phyloP scores from a whole-genome alignment of 768 basidiomycete species.

The Tulasnella calospora region DNA sequence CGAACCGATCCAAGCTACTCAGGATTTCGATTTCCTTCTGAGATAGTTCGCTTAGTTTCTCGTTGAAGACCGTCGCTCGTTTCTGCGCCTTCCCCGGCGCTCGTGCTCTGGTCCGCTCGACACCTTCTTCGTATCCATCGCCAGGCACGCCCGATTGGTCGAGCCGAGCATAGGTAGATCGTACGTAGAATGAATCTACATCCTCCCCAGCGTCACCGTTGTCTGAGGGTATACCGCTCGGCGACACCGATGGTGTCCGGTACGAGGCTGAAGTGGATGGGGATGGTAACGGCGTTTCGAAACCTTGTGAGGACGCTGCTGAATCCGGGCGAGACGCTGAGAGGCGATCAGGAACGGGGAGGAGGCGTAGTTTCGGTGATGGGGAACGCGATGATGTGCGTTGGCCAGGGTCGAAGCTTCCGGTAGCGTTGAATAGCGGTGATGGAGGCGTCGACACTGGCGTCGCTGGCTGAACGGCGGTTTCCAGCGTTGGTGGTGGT shows the following conservation, averaged over 20 bases:
- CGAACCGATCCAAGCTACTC: constrained; percentile 76
- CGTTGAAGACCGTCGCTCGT: constrained; percentile 38
- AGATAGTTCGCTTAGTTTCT: constrained; percentile 54
- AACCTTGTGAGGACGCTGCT: neutral
- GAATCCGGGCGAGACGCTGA: neutral
- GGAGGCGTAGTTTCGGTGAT: neutral
- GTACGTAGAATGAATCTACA: constrained; percentile 73
- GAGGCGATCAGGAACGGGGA: neutral
- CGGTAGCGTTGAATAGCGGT: neutral
- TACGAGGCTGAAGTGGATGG: neutral
- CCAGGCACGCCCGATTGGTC: constrained; percentile 84
- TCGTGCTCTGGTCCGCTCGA: constrained; percentile 85
- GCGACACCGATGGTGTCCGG: constrained; percentile 3
- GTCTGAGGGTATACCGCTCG: constrained; percentile 11
- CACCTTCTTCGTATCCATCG: constrained; percentile 89
- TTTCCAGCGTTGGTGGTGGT: neutral
- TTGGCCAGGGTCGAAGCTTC: no score
- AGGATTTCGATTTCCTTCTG: constrained; percentile 71
- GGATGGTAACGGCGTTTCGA: neutral
- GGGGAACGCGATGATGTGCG: neutral
- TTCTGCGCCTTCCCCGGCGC: constrained; percentile 45
- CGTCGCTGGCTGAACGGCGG: neutral
- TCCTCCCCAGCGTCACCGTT: constrained; percentile 51
- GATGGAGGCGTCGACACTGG: neutral
- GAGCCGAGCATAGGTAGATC: constrained; percentile 84